Evolutionary conservation across 2,329 filamentous ascomycete genomes (phyloP).

Genomic region (Trichoderma atrobrunneum): DNA sequence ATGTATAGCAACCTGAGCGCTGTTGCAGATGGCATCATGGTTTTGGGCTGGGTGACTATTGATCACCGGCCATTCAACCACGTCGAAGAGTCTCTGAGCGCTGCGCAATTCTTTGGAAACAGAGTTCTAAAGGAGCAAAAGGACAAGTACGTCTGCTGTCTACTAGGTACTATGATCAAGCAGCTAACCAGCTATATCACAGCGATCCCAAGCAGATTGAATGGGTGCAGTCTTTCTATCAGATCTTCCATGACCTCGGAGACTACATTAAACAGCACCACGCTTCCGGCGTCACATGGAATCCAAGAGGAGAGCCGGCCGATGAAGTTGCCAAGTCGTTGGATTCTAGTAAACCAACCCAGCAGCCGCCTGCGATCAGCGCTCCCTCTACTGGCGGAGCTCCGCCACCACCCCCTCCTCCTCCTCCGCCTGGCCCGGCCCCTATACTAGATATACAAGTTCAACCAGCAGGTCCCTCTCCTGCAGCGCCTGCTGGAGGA

Average conservation of each 20-base stretch:
- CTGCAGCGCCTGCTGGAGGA: conserved; percentile 46
- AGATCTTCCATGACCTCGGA: conserved; percentile 78
- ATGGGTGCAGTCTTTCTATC: conserved; percentile 91
- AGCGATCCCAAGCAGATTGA: conserved; percentile 79
- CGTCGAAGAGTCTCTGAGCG: conserved; percentile 76
- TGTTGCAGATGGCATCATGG: conserved; percentile 85
- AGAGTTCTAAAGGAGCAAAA: conserved; percentile 88
- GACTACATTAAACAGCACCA: conserved; percentile 85
- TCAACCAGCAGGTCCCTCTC: conserved; percentile 24
- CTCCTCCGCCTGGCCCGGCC: conserved; percentile 69
- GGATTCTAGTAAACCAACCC: conserved; percentile 25
- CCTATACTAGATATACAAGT: conserved; percentile 61
- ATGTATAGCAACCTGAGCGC: conserved; percentile 80
- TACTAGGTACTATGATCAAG: neutral
- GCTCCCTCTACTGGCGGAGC: conserved; percentile 51
- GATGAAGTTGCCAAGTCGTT: conserved; percentile 63
- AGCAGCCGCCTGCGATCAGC: conserved; percentile 32
- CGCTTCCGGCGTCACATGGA: conserved; percentile 79
- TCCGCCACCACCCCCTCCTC: conserved; percentile 57
- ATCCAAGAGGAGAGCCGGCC: conserved; percentile 70
- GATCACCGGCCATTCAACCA: conserved; percentile 81
- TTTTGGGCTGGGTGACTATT: conserved; percentile 86
- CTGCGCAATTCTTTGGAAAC: conserved; percentile 93
- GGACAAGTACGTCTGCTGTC: conserved; percentile 49
- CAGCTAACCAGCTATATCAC: conserved; percentile 20